Conservation (phyloP, 345 rosid genomes). For the Erysimum cheiranthoides region DNA sequence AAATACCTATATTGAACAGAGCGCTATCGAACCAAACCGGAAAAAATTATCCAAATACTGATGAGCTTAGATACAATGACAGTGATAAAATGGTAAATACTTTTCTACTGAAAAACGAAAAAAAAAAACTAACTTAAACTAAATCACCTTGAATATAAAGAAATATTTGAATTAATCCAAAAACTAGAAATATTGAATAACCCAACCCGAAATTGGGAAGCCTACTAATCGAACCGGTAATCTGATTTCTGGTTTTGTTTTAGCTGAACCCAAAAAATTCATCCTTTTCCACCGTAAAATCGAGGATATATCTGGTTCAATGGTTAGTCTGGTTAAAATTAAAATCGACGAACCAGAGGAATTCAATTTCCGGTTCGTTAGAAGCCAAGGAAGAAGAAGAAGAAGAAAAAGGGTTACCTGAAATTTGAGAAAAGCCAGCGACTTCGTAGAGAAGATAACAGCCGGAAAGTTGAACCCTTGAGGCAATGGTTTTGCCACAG, state of each 20-base stretch:
- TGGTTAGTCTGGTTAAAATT: background rate
- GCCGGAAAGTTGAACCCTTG: conserved; percentile 84
- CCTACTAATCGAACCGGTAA: too few species aligned
- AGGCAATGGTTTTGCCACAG: conserved; percentile 78
- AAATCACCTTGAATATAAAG: too few species aligned
- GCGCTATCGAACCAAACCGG: background rate
- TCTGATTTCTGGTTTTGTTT: too few species aligned
- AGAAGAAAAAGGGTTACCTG: conserved; percentile 37
- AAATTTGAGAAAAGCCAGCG: conserved; percentile 78
- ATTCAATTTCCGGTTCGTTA: conserved; percentile 15
- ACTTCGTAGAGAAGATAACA: conserved; percentile 90
- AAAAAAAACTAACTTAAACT: too few species aligned
- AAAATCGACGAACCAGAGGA: background rate
- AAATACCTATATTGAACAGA: background rate
- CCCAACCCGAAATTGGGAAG: too few species aligned
- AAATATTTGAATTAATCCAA: too few species aligned
- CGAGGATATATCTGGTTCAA: background rate
- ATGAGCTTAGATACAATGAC: too few species aligned
- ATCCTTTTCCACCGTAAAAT: too few species aligned
- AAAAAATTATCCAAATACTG: background rate
- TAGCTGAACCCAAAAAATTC: too few species aligned
- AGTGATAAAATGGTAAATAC: too few species aligned
- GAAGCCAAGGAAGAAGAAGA: conserved; percentile 1
- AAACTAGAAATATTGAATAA: too few species aligned
- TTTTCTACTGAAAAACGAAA: too few species aligned